Evolutionary conservation across 164 flowering plant species (phyloP).

Genomic region (Warburgia ugandensis): DNA sequence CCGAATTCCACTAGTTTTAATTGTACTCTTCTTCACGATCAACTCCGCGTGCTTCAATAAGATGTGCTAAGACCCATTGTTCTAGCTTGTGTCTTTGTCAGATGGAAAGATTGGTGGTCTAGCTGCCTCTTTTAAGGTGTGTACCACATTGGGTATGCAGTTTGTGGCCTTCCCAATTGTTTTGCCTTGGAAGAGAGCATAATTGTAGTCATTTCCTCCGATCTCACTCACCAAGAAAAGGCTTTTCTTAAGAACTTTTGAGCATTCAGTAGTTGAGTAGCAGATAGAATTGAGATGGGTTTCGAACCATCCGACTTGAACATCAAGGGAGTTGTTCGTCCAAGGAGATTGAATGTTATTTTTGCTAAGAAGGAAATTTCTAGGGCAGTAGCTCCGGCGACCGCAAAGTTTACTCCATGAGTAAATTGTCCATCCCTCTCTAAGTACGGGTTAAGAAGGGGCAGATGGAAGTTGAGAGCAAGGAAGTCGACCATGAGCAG

Average conservation of each 20-base stretch:
- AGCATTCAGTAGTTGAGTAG: not conserved
- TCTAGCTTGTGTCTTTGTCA: too few relatives aligned
- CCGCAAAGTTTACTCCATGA: not conserved
- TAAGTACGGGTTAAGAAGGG: not conserved
- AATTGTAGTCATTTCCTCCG: conserved; percentile 4
- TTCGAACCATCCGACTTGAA: not conserved
- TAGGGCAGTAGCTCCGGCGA: conserved; percentile 1
- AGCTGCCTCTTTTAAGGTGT: not conserved
- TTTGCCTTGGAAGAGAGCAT: not conserved
- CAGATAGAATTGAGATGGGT: not conserved
- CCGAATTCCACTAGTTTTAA: too few relatives aligned
- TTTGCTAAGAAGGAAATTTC: not conserved
- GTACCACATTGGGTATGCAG: not conserved
- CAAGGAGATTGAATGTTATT: not conserved
- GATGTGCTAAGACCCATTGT: too few relatives aligned
- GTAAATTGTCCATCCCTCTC: not conserved
- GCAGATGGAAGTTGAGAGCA: not conserved
- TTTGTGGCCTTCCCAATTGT: not conserved
- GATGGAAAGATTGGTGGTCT: too few relatives aligned
- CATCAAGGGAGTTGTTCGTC: not conserved
- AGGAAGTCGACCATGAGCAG: conserved; percentile 13
- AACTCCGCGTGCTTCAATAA: too few relatives aligned
- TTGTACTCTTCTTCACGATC: too few relatives aligned
- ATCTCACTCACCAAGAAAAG: conserved; percentile 7
- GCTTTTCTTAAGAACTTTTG: not conserved